Conservation (phyloP, 306 rosid genomes). For the Notholithocarpus densiflorus region DNA sequence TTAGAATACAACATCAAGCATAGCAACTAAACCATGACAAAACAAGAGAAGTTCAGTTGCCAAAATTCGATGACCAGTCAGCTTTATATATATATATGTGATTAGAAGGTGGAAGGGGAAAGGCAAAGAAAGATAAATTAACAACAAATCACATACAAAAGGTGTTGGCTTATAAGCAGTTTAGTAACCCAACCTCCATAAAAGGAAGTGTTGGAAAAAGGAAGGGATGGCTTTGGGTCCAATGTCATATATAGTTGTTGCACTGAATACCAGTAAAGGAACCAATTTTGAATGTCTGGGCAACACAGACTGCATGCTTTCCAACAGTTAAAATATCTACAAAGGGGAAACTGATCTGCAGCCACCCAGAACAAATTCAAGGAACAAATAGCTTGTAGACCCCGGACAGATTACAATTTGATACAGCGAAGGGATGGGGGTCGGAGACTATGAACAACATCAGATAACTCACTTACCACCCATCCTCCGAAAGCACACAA, state of each 20-base stretch:
- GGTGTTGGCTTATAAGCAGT: slow-evolving; percentile 11
- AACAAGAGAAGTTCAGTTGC: not conserved
- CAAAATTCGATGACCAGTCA: slow-evolving; percentile 3
- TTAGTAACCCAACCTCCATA: slow-evolving; percentile 14
- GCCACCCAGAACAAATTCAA: slow-evolving; percentile 34
- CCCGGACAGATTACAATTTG: slow-evolving; percentile 27
- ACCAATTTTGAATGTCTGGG: slow-evolving; percentile 34
- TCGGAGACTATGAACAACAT: slow-evolving; percentile 43
- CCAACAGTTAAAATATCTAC: slow-evolving; percentile 46
- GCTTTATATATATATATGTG: not conserved
- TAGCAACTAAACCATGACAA: not conserved
- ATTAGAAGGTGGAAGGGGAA: not conserved
- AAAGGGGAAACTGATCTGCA: slow-evolving; percentile 33
- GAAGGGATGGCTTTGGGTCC: slow-evolving; percentile 18
- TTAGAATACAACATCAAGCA: not conserved
- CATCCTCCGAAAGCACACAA: slow-evolving; percentile 40
- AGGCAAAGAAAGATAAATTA: not conserved
- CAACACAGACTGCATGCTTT: slow-evolving; percentile 31
- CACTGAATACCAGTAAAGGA: slow-evolving; percentile 32
- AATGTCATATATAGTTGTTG: slow-evolving; percentile 30
- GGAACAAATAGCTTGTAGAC: slow-evolving; percentile 30
- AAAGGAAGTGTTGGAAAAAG: not conserved
- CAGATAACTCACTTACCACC: slow-evolving; percentile 48
- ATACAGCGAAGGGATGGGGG: slow-evolving; percentile 35
- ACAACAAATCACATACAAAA: slow-evolving; percentile 1